phyloP scores from a whole-genome alignment of 176 grass and related monocot species.

The Cymbopogon citratus region DNA sequence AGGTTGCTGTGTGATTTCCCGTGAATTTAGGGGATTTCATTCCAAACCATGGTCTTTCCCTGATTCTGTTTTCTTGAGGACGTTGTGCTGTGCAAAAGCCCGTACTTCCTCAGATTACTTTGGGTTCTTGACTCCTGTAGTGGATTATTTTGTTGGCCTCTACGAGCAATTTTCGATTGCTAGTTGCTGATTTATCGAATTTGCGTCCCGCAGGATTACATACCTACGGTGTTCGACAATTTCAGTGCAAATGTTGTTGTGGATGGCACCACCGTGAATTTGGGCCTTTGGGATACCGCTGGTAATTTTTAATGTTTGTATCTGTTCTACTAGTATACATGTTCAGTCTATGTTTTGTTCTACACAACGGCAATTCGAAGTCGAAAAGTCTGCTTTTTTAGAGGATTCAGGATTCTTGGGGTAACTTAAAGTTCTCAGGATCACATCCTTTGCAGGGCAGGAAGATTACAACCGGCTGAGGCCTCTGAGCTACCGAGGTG shows the following conservation, averaged over 20 bases:
- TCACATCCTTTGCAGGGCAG: slow-evolving; percentile 52
- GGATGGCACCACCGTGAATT: slow-evolving; percentile 81
- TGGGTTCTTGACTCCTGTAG: neutral
- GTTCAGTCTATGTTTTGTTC: neutral
- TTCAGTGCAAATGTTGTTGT: slow-evolving; percentile 94
- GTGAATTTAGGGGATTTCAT: neutral
- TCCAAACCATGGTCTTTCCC: neutral
- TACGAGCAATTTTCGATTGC: neutral
- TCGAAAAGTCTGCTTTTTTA: neutral
- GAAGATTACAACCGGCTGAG: slow-evolving; percentile 97
- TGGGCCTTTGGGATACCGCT: slow-evolving; percentile 97
- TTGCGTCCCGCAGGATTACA: slow-evolving; percentile 66
- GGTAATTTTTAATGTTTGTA: slow-evolving; percentile 38
- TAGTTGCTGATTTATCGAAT: neutral
- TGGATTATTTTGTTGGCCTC: neutral
- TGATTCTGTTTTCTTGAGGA: slow-evolving; percentile 24
- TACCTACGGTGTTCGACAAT: slow-evolving; percentile 99
- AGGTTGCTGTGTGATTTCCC: neutral
- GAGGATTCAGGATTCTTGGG: neutral
- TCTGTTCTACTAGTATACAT: neutral
- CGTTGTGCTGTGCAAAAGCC: neutral
- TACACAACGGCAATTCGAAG: neutral
- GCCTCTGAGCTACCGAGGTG: slow-evolving; percentile 94
- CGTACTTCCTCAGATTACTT: neutral
- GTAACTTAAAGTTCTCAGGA: slow-evolving; percentile 11